A percentile compares a stretch with the other conserved stretches of the same genome.
Conservation (phyloP, 2,329 filamentous ascomycete genomes). For the Trichoderma guizhouense region DNA sequence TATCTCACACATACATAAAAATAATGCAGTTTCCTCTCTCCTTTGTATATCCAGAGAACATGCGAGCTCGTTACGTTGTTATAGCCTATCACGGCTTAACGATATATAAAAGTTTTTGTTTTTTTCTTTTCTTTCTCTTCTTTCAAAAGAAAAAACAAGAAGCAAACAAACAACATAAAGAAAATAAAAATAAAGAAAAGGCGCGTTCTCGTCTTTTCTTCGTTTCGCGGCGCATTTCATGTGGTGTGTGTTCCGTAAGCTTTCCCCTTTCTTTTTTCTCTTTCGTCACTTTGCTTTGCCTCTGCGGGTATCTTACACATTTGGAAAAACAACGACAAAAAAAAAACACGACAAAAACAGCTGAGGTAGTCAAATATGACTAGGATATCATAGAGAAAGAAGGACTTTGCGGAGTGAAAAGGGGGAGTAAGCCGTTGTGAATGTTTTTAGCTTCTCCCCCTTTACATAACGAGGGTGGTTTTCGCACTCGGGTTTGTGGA, state of each 20-base stretch:
- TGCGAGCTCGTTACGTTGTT: neutral
- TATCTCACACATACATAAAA: constrained; percentile 13
- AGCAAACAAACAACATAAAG: neutral
- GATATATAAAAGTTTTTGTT: neutral
- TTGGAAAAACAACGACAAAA: constrained; percentile 8
- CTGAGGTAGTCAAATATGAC: constrained; percentile 5
- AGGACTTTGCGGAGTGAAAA: neutral
- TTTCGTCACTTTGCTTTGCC: constrained; percentile 14
- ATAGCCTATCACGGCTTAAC: neutral
- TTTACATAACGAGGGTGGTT: neutral
- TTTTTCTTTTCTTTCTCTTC: neutral
- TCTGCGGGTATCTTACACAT: constrained; percentile 20
- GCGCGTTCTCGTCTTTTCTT: neutral
- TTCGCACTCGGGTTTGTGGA: neutral
- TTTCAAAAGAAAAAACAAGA: neutral
- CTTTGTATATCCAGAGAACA: constrained; percentile 8
- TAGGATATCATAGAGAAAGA: constrained; percentile 15
- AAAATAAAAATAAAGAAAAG: neutral
- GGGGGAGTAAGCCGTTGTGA: neutral
- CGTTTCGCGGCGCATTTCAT: constrained; percentile 1
- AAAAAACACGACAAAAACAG: constrained; percentile 11
- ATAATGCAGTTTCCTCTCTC: constrained; percentile 7
- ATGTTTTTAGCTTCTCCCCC: neutral
- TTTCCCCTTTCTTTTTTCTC: neutral
- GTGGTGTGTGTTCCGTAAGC: neutral